These are phyloP conservation scores for Aechmea fasciata DNA, from an alignment of 176 grass and related monocot genomes.

Conservation along the genomic window DNA sequence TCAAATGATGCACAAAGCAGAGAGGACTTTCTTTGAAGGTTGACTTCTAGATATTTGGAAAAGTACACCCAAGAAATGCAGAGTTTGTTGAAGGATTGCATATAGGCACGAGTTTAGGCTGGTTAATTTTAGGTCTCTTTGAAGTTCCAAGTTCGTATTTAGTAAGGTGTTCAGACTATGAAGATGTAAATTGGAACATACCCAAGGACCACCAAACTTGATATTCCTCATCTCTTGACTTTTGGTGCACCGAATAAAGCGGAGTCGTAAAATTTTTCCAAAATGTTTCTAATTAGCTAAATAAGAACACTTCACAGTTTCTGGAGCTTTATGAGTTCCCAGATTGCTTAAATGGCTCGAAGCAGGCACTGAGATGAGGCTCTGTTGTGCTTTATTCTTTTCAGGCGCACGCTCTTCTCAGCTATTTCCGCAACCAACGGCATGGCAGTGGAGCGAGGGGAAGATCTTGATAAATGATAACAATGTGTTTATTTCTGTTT, in stretches of 20 bases:
- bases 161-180: background rate
- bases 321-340: background rate
- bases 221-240: background rate
- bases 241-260: background rate
- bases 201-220: background rate
- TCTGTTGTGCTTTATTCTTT: conserved; percentile 2
- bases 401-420: conserved; percentile 78
- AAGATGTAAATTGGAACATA: background rate
- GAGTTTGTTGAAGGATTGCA: no score
- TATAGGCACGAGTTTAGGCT: no score
- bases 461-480: background rate
- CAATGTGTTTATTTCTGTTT: background rate
- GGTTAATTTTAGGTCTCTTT: no score
- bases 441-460: conserved; percentile 25
- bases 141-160: background rate
- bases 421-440: conserved; percentile 74
- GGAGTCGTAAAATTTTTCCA: background rate
- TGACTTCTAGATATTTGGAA: no score
- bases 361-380: background rate
- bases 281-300: background rate
- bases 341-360: background rate
- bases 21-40: no score
- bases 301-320: background rate
- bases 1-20: no score
- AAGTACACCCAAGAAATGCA: no score